These are phyloP conservation scores for Macadamia tetraphylla DNA, from an alignment of 164 flowering plant species.

Conservation along the genomic window DNA sequence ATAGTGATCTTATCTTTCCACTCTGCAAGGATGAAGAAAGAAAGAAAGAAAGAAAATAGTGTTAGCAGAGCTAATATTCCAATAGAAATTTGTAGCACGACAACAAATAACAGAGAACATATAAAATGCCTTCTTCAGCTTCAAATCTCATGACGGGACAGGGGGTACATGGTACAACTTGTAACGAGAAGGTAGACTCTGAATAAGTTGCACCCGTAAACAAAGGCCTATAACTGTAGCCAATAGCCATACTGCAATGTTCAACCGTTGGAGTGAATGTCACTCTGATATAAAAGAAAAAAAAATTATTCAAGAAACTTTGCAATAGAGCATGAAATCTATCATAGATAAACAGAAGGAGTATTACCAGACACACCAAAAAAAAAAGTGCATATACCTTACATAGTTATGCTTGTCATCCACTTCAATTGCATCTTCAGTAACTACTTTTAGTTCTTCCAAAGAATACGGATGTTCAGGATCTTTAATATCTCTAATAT, in stretches of 20 bases:
- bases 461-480: constrained; percentile 92
- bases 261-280: constrained; percentile 92
- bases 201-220: constrained; percentile 69
- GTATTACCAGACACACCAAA: too few species aligned
- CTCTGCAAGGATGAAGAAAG: too few species aligned
- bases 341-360: neutral
- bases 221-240: constrained; percentile 84
- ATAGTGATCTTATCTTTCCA: too few species aligned
- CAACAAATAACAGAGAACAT: too few species aligned
- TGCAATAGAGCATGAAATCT: neutral
- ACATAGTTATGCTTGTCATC: constrained; percentile 57
- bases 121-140: neutral
- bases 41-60: too few species aligned
- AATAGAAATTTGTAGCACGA: too few species aligned
- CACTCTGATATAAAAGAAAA: constrained; percentile 40
- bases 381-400: constrained; percentile 29
- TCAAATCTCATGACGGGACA: neutral
- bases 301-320: neutral
- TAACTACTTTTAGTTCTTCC: constrained; percentile 74
- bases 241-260: constrained; percentile 91
- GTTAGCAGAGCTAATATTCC: too few species aligned
- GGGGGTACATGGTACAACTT: constrained; percentile 38
- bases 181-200: constrained; percentile 76
- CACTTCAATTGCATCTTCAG: constrained; percentile 86
- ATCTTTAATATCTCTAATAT: constrained; percentile 86